Base-by-base conservation (phyloP, 208 protist species). In the Lotmaria passim region DNA sequence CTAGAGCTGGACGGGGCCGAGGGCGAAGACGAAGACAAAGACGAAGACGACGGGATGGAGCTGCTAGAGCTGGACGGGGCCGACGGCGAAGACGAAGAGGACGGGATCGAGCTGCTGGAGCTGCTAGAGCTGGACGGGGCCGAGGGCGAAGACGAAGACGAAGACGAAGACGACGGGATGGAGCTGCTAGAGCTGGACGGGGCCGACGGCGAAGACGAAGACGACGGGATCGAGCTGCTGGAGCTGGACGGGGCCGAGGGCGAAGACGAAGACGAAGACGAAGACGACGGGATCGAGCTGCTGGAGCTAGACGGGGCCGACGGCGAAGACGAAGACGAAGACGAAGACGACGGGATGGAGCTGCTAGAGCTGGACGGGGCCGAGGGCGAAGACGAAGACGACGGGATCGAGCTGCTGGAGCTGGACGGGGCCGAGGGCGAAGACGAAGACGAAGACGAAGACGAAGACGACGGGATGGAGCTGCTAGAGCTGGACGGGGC, bases 11-110 rank as follows among this genome's bases (percentile, higher is more conserved):
- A 30, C 14, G 57, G 3, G 2, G 15, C 1, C 23, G 52, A 55
- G 3, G 50, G 36, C 15, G 38, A 61, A 12, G 53, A 70, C 12
- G 53, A 62, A 2, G n/a, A n/a, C n/a, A n/a, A n/a, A n/a, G n/a
- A n/a, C n/a, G n/a, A n/a, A n/a, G 43, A 60, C 17, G 63, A 48
- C n/a, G 60, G 38, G 19, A 4, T 56, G 19, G 43, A 51, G 36
- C 36, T 46, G 62, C 50, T 58, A 1, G 39, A 59, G 39, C 30
- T 62, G n/a, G n/a, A n/a, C n/a, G n/a, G n/a, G n/a, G n/a, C n/a
- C n/a, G n/a, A n/a, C n/a, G n/a, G n/a, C n/a, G n/a, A n/a, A n/a
- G n/a, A n/a, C n/a, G n/a, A n/a, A n/a, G n/a, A n/a, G n/a, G n/a
- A n/a, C n/a, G n/a, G n/a, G n/a, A n/a, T n/a, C n/a, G n/a, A n/a